A percentile compares a stretch with the other conserved stretches of the same genome.
These are phyloP conservation scores for Phytopythium helicoides DNA, from an alignment of 352 stramenopile genomes.

Conservation along the genomic window DNA sequence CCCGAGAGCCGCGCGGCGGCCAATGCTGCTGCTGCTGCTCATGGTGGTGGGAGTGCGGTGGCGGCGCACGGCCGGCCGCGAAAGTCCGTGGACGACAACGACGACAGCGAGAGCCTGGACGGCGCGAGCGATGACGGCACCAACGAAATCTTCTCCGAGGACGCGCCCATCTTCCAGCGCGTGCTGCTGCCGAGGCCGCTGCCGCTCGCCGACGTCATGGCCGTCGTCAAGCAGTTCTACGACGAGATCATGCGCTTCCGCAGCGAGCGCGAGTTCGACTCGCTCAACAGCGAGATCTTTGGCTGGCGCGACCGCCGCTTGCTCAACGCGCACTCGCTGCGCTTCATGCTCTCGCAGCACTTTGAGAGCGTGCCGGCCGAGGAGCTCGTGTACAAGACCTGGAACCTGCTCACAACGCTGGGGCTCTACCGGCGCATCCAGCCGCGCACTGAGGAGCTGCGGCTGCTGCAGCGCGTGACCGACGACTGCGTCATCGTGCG, in stretches of 20 bases:
- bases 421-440: constrained; percentile 59
- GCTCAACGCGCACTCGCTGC: constrained; percentile 35
- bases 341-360: constrained; percentile 62
- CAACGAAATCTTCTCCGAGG: constrained; percentile 9
- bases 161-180: constrained; percentile 45
- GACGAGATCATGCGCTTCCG: constrained; percentile 62
- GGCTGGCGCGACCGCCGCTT: constrained; percentile 53
- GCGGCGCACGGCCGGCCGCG: too few species aligned
- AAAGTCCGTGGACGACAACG: background rate
- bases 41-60: too few species aligned
- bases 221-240: constrained; percentile 51
- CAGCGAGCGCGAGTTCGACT: constrained; percentile 36
- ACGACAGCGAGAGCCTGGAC: background rate
- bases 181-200: constrained; percentile 45
- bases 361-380: constrained; percentile 41
- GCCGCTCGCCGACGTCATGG: constrained; percentile 30
- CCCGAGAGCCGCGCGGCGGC: constrained; percentile 3
- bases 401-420: constrained; percentile 52
- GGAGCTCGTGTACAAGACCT: constrained; percentile 71
- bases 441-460: constrained; percentile 43
- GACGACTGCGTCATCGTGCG: constrained; percentile 61
- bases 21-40: background rate
- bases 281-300: constrained; percentile 38
- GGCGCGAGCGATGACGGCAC: constrained; percentile 9
- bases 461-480: constrained; percentile 54